Base-by-base conservation (phyloP, 2,329 filamentous ascomycete species). In the Colletotrichum salicis region DNA sequence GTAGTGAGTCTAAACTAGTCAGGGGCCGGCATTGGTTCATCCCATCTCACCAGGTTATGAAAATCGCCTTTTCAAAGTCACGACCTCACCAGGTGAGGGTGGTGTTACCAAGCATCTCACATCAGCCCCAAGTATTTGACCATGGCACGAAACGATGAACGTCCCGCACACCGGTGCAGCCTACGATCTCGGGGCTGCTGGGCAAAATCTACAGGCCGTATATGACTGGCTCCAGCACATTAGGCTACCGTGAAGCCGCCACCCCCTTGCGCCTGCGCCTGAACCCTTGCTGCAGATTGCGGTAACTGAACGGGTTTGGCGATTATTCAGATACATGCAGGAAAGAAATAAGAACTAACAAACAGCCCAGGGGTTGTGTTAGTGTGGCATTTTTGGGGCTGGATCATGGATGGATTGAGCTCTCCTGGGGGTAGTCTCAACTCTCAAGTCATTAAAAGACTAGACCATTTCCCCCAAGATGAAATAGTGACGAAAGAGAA, bases 281-380 rank as follows among this genome's bases (percentile, higher is more conserved):
- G 56, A 27, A 41, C 35, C 41, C 58, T 51, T 51, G 31, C 33
- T 19, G 56, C 56, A 37, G 33, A 5, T 37, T 37, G 56, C 56
- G 56, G 56, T 19, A 58, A 58, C 8, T 24, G 27, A 51, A 41
- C 58, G 19, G 59, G 41, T 33, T 61, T 41, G 63, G 67, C 57
- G 67, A 67, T 67, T 67, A 70, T 70, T 70, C 67, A 70, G 48
- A 31, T 22, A 61, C 67, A 35, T 60, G 67, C 67, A 70, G 63
- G 27, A 67, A 6, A 35, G 13, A 35, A 24, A 68, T 48, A 51
- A 48, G 13, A 62, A 41, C 5, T 41, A 41, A 41, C 19, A 41
- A 15, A 41, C 13, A 13, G 37, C 41, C 31, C 56, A 56, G 67
- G 68, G 67, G 31, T 8, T 37, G 27, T 24, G 55, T 51, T 19